A percentile compares a stretch with the other conserved stretches of the same genome.
Conservation (phyloP, 2,329 filamentous ascomycete species). For the Dactylellina cionopaga region DNA sequence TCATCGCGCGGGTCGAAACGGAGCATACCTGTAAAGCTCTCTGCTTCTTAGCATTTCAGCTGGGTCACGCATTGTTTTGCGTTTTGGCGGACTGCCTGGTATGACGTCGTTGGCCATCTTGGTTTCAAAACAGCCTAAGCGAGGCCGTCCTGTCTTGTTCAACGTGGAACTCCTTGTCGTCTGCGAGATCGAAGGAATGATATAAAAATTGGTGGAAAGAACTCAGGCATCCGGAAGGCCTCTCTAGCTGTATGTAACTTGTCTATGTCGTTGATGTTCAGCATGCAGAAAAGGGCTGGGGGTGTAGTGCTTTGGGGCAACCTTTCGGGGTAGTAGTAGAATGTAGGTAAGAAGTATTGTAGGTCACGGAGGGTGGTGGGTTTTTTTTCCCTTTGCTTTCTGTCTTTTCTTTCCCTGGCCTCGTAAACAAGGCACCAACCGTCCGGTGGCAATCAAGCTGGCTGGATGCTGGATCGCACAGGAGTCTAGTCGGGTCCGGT, state of each 20-base stretch:
- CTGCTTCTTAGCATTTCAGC: conserved; percentile 38
- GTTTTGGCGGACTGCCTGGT: conserved; percentile 32
- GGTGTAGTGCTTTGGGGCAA: not conserved
- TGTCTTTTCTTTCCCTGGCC: conserved; percentile 26
- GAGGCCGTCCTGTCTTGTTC: conserved; percentile 24
- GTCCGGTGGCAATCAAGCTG: conserved; percentile 37
- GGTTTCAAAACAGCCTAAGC: conserved; percentile 39
- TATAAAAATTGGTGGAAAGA: conserved; percentile 9
- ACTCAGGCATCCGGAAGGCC: conserved; percentile 36
- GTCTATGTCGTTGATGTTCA: conserved; percentile 26
- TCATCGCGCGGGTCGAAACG: not conserved
- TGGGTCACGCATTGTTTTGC: conserved; percentile 35
- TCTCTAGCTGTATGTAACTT: conserved; percentile 17
- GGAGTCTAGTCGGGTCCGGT: conserved; percentile 7
- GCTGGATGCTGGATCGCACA: too few relatives aligned
- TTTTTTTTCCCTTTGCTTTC: conserved; percentile 28
- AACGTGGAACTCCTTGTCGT: conserved; percentile 42
- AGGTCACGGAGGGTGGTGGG: too few relatives aligned
- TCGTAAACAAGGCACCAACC: conserved; percentile 50
- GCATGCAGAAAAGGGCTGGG: conserved; percentile 20
- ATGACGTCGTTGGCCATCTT: conserved; percentile 50
- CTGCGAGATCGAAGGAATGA: conserved; percentile 32
- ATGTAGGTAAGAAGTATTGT: conserved; percentile 8
- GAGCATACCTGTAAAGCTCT: conserved; percentile 43
- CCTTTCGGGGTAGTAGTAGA: conserved; percentile 4